These are phyloP conservation scores for Paramecium tetraurelia DNA, from an alignment of 73 alveolate species.

Conservation along the genomic window DNA sequence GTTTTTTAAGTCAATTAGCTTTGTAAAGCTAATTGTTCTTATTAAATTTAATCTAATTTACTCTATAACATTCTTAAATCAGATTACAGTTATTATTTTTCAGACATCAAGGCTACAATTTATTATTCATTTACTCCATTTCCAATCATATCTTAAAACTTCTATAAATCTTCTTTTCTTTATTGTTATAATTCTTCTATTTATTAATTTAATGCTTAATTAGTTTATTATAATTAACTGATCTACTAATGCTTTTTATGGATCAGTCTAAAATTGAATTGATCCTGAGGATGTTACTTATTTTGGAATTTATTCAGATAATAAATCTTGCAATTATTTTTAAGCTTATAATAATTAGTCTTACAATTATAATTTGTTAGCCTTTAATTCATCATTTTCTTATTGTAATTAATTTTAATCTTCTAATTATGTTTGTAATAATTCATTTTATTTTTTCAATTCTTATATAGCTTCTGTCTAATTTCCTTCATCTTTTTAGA, in stretches of 20 bases:
- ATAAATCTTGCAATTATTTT: neutral
- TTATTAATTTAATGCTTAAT: neutral
- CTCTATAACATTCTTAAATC: neutral
- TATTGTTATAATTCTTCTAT: neutral
- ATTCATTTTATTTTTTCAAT: neutral
- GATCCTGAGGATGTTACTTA: neutral
- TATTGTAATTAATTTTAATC: neutral
- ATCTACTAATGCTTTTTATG: neutral
- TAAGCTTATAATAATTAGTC: neutral
- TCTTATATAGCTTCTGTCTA: neutral
- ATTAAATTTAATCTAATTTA: neutral
- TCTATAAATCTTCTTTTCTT: neutral
- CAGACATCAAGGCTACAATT: neutral
- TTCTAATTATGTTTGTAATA: neutral
- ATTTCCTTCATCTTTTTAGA: neutral
- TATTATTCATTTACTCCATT: neutral
- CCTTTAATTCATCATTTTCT: neutral
- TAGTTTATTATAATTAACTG: neutral
- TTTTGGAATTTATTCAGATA: neutral
- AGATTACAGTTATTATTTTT: neutral
- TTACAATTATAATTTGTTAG: neutral
- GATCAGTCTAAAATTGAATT: slow-evolving; percentile 9
- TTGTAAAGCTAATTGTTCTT: neutral
- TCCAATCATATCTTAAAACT: neutral
- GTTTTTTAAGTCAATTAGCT: neutral